Percentiles rank a stretch among this genome's conserved stretches.
Evolutionary conservation across 2,329 filamentous ascomycete species (phyloP).

Genomic region (Sarocladiaceae sp.): DNA sequence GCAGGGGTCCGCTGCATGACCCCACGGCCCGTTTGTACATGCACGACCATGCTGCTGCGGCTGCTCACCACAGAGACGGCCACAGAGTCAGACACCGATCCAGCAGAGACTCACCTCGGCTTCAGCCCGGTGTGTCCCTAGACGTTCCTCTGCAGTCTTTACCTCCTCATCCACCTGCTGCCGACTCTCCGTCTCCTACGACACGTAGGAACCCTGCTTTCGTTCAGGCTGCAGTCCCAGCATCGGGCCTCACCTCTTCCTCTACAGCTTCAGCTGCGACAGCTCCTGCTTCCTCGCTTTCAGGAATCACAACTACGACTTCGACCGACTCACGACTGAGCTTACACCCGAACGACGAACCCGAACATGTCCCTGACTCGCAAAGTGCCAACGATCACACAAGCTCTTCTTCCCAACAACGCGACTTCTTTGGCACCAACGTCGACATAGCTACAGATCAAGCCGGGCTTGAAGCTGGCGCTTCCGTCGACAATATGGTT

Average conservation of each 20-base stretch:
- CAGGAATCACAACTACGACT: background rate
- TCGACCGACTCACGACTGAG: constrained; percentile 2
- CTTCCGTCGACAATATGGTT: constrained; percentile 24
- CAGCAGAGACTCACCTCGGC: constrained; percentile 5
- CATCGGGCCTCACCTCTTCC: background rate
- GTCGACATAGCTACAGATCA: background rate
- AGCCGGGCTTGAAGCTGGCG: background rate
- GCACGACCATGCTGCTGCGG: constrained; percentile 7
- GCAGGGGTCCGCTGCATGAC: constrained; percentile 7
- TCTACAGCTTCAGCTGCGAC: constrained; percentile 2
- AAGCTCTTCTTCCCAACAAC: constrained; percentile 13
- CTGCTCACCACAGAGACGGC: constrained; percentile 1
- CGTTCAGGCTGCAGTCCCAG: background rate
- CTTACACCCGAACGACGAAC: background rate
- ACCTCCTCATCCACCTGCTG: constrained; percentile 7
- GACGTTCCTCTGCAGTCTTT: constrained; percentile 9
- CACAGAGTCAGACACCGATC: constrained; percentile 7
- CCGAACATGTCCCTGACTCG: constrained; percentile 3
- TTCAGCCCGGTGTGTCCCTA: background rate
- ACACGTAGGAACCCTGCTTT: background rate
- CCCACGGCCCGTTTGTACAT: constrained; percentile 6
- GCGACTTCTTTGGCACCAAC: background rate
- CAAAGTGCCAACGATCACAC: constrained; percentile 10
- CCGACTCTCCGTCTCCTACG: background rate
- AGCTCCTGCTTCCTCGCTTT: background rate